Conservation (phyloP, 2,329 filamentous ascomycete genomes). For the Incumbomyces lentus region DNA sequence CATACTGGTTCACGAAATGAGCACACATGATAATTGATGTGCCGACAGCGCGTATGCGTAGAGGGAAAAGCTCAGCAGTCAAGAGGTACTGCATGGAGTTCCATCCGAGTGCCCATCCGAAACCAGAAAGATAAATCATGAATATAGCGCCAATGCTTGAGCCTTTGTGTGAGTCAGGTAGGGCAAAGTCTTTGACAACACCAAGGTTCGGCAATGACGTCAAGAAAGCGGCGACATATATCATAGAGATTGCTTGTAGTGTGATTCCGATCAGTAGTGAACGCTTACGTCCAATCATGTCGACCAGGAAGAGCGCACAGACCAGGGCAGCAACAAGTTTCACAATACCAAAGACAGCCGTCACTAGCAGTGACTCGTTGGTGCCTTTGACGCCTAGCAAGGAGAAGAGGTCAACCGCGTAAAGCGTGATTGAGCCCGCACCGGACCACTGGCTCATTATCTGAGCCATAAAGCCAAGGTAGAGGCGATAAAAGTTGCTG, state of each 20-base stretch:
- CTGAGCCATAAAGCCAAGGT: conserved; percentile 57
- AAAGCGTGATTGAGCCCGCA: conserved; percentile 37
- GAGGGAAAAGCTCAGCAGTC: conserved; percentile 66
- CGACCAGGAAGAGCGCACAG: conserved; percentile 16
- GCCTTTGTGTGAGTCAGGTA: conserved; percentile 25
- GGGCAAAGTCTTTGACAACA: conserved; percentile 39
- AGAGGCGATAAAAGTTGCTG: conserved; percentile 61
- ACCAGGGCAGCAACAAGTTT: conserved; percentile 11
- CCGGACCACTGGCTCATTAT: conserved; percentile 64
- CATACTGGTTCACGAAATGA: conserved; percentile 71
- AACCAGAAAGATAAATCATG: conserved; percentile 61
- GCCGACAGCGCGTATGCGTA: conserved; percentile 60
- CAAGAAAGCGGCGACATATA: conserved; percentile 53
- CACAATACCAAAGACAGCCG: conserved; percentile 13
- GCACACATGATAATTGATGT: conserved; percentile 66
- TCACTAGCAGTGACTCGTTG: conserved; percentile 12
- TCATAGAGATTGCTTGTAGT: conserved; percentile 50
- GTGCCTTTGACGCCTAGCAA: conserved; percentile 10
- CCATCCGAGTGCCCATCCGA: conserved; percentile 60
- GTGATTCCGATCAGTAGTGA: conserved; percentile 51
- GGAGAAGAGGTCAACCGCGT: conserved; percentile 14
- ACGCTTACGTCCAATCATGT: conserved; percentile 27
- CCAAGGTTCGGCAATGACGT: conserved; percentile 49
- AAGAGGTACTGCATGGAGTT: conserved; percentile 71
- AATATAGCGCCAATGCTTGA: conserved; percentile 56